Evolutionary conservation across 2,329 filamentous ascomycete genomes (phyloP).

Genomic region (Paraphaeosphaeria minitans): DNA sequence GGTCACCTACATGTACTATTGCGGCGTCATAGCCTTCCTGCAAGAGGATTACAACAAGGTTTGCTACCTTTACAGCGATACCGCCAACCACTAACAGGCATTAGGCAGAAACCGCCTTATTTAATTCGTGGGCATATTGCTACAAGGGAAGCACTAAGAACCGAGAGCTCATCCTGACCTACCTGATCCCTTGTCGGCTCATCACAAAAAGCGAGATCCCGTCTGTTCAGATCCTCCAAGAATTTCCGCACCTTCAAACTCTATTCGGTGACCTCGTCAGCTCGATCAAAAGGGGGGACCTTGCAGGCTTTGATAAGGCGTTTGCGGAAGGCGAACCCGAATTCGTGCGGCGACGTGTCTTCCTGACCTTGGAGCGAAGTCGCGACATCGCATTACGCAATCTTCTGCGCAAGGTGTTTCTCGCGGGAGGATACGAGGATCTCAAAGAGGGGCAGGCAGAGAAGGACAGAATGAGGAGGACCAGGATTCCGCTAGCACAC

Average conservation of each 20-base stretch:
- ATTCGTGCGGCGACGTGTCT: constrained; percentile 91
- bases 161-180: constrained; percentile 90
- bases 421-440: constrained; percentile 78
- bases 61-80: constrained; percentile 1
- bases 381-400: constrained; percentile 93
- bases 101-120: constrained; percentile 60
- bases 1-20: constrained; percentile 96
- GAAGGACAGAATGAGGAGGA: constrained; percentile 67
- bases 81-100: constrained; percentile 19
- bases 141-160: constrained; percentile 75
- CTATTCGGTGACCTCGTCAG: constrained; percentile 78
- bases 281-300: constrained; percentile 81
- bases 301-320: constrained; percentile 82
- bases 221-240: constrained; percentile 69
- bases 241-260: constrained; percentile 75
- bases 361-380: constrained; percentile 89
- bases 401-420: constrained; percentile 86
- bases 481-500: constrained; percentile 79
- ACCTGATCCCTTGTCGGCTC: constrained; percentile 91
- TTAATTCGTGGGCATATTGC: constrained; percentile 81
- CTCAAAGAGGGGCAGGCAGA: constrained; percentile 69
- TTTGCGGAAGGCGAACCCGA: constrained; percentile 84
- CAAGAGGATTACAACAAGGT: constrained; percentile 90
- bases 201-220: constrained; percentile 87
- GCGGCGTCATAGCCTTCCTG: constrained; percentile 89